A percentile compares a stretch with the other conserved stretches of the same genome.
These are phyloP conservation scores for Marasmius sp. DNA, from an alignment of 1,284 basidiomycete species.

Conservation along the genomic window DNA sequence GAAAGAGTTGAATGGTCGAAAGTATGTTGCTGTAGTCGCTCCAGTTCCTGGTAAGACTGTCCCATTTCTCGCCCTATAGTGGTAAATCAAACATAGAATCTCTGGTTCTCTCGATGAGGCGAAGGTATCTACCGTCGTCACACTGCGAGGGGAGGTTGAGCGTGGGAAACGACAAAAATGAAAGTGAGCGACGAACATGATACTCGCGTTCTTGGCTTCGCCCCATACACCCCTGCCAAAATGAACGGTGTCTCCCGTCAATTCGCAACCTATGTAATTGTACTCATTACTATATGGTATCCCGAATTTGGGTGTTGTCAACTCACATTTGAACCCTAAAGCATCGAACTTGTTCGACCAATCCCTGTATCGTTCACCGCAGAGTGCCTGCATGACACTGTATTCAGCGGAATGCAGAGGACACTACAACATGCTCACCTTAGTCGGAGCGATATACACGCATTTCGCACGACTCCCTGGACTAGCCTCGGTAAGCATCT, in stretches of 20 bases:
- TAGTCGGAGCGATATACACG: conserved; percentile 94
- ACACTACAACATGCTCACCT: conserved; percentile 46
- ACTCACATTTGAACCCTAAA: conserved; percentile 73
- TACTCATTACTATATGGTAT: background rate
- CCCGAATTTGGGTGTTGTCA: background rate
- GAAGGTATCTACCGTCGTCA: conserved; percentile 1
- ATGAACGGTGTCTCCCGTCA: conserved; percentile 87
- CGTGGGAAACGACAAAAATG: background rate
- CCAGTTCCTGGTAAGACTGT: conserved; percentile 86
- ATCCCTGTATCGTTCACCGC: conserved; percentile 81
- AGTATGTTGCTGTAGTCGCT: conserved; percentile 62
- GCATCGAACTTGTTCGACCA: conserved; percentile 82
- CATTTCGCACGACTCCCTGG: conserved; percentile 55
- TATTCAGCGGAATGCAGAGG: background rate
- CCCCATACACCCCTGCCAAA: conserved; percentile 64
- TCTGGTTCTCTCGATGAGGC: conserved; percentile 10
- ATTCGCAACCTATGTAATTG: conserved; percentile 65
- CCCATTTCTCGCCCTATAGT: conserved; percentile 89
- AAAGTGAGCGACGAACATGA: conserved; percentile 58
- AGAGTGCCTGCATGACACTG: conserved; percentile 66
- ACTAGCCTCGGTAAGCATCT: conserved; percentile 57
- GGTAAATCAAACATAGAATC: background rate
- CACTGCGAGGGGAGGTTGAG: conserved; percentile 7
- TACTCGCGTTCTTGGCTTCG: conserved; percentile 68
- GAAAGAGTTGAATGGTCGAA: conserved; percentile 72